phyloP scores from a whole-genome alignment of 768 basidiomycete genomes.

The Gloeophyllum trabeum region DNA sequence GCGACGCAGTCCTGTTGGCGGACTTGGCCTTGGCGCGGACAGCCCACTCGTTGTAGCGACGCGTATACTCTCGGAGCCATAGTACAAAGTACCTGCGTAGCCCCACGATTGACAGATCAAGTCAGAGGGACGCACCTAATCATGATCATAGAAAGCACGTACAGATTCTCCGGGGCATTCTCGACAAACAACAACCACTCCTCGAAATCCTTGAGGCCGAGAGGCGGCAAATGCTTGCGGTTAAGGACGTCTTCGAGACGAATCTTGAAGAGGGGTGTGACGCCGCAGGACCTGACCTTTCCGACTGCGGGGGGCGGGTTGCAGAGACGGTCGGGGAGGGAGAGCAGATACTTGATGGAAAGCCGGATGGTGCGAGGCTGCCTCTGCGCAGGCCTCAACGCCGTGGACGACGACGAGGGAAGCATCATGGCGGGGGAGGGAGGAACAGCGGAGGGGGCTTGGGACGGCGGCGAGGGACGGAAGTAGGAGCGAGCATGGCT shows the following conservation, averaged over 20 bases:
- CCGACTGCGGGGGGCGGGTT: conserved; percentile 5
- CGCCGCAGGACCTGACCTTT: conserved; percentile 13
- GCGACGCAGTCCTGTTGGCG: background rate
- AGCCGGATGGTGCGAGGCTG: conserved; percentile 23
- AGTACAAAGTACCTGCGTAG: conserved; percentile 59
- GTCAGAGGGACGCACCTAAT: conserved; percentile 1
- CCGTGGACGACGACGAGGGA: too few relatives aligned
- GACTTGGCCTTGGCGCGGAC: conserved; percentile 15
- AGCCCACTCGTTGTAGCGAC: conserved; percentile 30
- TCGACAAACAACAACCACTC: conserved; percentile 80
- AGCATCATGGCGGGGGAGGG: too few relatives aligned
- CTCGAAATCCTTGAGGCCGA: conserved; percentile 59
- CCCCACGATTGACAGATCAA: too few relatives aligned
- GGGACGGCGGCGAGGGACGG: too few relatives aligned
- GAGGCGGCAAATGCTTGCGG: conserved; percentile 67
- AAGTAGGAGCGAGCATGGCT: too few relatives aligned
- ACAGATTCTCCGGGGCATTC: conserved; percentile 65
- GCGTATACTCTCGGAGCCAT: conserved; percentile 68
- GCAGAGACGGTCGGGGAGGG: conserved; percentile 25
- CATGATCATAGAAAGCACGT: conserved; percentile 12
- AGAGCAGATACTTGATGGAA: conserved; percentile 20
- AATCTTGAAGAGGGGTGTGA: conserved; percentile 58
- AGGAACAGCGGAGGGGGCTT: too few relatives aligned
- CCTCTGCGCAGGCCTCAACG: too few relatives aligned
- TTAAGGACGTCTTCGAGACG: conserved; percentile 67